These are phyloP conservation scores for Neurospora sp. DNA, from an alignment of 495 filamentous ascomycete species.

Conservation along the genomic window DNA sequence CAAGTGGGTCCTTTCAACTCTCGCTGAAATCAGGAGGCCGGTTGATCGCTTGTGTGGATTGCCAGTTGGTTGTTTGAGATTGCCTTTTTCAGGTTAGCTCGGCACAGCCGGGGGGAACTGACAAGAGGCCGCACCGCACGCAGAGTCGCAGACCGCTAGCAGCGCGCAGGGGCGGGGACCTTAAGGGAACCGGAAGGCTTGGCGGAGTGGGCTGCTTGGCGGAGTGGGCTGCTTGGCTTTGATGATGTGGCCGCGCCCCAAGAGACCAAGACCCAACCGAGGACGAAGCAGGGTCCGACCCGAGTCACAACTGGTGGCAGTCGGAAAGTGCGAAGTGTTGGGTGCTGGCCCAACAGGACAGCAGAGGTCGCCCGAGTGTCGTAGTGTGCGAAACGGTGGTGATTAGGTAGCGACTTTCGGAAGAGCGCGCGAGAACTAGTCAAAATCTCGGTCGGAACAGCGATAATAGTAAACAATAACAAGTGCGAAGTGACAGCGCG, in stretches of 20 bases:
- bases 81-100: neutral
- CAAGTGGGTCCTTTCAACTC: neutral
- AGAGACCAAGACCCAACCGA: slow-evolving; percentile 9
- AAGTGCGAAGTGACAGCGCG: slow-evolving; percentile 19
- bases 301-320: slow-evolving; percentile 13
- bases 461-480: slow-evolving; percentile 9
- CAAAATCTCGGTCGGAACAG: slow-evolving; percentile 21
- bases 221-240: neutral
- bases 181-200: neutral
- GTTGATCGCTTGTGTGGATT: neutral
- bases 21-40: neutral
- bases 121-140: neutral
- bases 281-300: slow-evolving; percentile 14
- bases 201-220: neutral
- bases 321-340: slow-evolving; percentile 1
- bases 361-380: neutral
- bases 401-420: slow-evolving; percentile 4
- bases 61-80: neutral
- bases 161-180: neutral
- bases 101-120: neutral
- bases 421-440: slow-evolving; percentile 27
- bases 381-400: slow-evolving; percentile 1
- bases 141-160: neutral
- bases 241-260: slow-evolving; percentile 21
- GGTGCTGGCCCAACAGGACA: neutral